A percentile compares a stretch with the other conserved stretches of the same genome.
Evolutionary conservation across 2,329 filamentous ascomycete species (phyloP).

Genomic region (Magnaporthiopsis incrustans): DNA sequence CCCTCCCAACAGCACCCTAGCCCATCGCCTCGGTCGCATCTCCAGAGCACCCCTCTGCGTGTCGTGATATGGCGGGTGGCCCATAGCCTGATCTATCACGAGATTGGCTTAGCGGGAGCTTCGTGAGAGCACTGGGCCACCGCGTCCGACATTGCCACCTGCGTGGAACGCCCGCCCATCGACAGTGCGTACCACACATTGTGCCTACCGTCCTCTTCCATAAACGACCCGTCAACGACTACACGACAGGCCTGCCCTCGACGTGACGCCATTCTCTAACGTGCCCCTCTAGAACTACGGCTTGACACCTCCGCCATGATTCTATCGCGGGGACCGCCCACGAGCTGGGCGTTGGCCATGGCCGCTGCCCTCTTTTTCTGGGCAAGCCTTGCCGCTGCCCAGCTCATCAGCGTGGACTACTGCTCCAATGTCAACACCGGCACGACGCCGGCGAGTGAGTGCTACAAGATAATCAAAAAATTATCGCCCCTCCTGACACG

Average conservation of each 20-base stretch:
- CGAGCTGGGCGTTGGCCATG: not conserved
- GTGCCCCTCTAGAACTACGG: not conserved
- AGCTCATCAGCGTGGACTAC: constrained; percentile 29
- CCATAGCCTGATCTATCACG: not conserved
- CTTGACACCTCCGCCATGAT: not conserved
- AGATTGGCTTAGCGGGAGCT: not conserved
- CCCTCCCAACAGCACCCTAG: not conserved
- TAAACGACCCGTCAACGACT: not conserved
- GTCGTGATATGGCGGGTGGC: not conserved
- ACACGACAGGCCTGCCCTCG: not conserved
- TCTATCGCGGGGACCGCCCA: not conserved
- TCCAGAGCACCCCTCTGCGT: not conserved
- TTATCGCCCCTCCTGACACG: no score
- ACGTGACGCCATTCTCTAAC: not conserved
- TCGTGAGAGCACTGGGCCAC: not conserved
- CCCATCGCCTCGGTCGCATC: no score
- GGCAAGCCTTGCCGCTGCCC: constrained; percentile 16
- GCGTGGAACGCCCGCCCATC: not conserved
- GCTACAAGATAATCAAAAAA: not conserved
- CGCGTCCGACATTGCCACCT: not conserved
- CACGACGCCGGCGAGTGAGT: constrained; percentile 32
- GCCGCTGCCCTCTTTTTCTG: constrained; percentile 10
- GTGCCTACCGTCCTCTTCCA: not conserved
- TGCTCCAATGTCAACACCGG: constrained; percentile 41
- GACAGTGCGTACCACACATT: not conserved